Conservation (phyloP, 169 alveolate species). For the Babesia ovata region DNA sequence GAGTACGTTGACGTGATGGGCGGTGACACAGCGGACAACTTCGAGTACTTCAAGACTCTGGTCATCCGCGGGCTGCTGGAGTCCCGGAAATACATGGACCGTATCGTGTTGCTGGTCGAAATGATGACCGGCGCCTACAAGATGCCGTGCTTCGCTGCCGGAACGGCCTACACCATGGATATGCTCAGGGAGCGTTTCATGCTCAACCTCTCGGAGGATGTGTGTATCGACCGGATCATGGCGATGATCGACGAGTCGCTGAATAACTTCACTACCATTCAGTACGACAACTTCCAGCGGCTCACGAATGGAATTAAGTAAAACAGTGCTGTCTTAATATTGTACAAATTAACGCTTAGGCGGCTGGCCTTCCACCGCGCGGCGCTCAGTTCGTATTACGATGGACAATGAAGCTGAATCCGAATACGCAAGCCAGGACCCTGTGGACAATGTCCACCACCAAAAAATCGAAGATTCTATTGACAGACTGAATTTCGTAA, state of each 20-base stretch:
- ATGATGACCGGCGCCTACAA: conserved; percentile 90
- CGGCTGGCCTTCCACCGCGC: neutral
- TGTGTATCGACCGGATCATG: conserved; percentile 83
- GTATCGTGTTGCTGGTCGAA: conserved; percentile 84
- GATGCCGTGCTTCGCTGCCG: conserved; percentile 88
- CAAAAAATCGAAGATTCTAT: conserved; percentile 46
- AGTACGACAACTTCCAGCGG: conserved; percentile 95
- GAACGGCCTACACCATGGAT: conserved; percentile 77
- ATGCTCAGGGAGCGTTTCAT: conserved; percentile 81
- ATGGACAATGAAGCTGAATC: neutral
- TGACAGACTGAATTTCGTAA: conserved; percentile 35
- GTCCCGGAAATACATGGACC: conserved; percentile 88
- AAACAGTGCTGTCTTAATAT: neutral
- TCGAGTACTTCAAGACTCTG: conserved; percentile 85
- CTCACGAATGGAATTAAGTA: conserved; percentile 91
- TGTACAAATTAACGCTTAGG: neutral
- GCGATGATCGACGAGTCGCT: conserved; percentile 88
- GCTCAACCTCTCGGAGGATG: conserved; percentile 81
- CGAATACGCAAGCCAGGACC: neutral
- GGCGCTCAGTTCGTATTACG: neutral
- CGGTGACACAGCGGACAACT: conserved; percentile 89
- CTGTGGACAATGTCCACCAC: conserved; percentile 26
- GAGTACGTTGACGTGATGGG: conserved; percentile 93
- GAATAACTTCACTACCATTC: conserved; percentile 92
- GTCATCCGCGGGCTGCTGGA: conserved; percentile 86